Evolutionary conservation across 805 yeast genomes (phyloP).

Genomic region (Candida insectorum): DNA sequence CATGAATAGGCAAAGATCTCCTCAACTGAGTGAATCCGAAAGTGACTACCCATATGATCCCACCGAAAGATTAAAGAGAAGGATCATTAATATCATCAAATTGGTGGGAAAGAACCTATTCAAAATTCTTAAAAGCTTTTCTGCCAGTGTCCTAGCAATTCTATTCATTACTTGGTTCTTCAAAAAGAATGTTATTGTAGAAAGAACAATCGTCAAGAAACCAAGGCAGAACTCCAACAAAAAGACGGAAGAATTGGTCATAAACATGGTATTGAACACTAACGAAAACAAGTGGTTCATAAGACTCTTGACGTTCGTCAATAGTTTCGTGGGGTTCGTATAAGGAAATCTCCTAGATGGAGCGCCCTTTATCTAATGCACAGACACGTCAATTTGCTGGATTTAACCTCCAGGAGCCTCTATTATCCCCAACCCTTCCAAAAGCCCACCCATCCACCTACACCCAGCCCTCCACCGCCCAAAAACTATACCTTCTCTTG

Average conservation of each 20-base stretch:
- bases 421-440: too few species aligned
- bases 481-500: too few species aligned
- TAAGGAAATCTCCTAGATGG: too few species aligned
- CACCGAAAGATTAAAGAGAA: conserved; percentile 18
- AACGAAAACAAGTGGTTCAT: conserved; percentile 44
- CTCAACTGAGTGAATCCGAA: conserved; percentile 12
- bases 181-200: conserved; percentile 37
- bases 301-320: conserved; percentile 31
- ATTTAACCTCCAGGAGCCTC: too few species aligned
- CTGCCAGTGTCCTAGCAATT: conserved; percentile 33
- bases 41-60: conserved; percentile 17
- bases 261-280: conserved; percentile 41
- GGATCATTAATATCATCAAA: conserved; percentile 19
- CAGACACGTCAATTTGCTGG: too few species aligned
- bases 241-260: conserved; percentile 36
- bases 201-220: conserved; percentile 36
- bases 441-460: too few species aligned
- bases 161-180: conserved; percentile 41
- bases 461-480: too few species aligned
- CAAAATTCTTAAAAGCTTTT: conserved; percentile 29
- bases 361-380: too few species aligned
- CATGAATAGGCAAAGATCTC: conserved; percentile 11
- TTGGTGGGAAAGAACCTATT: conserved; percentile 26
- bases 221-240: conserved; percentile 16
- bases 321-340: conserved; percentile 42